A percentile compares a stretch with the other conserved stretches of the same genome.
Evolutionary conservation across 257 asterid genomes (phyloP).

Genomic region (Verbena officinalis): DNA sequence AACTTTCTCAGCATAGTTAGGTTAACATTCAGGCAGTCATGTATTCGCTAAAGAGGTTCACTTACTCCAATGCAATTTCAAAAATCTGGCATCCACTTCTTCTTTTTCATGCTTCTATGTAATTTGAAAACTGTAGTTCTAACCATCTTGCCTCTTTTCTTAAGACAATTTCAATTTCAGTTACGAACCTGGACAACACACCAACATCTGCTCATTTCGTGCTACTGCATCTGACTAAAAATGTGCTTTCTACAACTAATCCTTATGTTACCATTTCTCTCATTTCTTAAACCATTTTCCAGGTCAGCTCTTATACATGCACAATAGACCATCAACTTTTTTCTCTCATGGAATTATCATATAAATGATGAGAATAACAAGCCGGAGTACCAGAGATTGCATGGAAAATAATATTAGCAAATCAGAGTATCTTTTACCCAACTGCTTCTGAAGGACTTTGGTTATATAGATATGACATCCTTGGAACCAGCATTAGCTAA

Average conservation of each 20-base stretch:
- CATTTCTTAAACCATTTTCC: no score
- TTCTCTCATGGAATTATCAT: not conserved
- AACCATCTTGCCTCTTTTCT: conserved; percentile 5
- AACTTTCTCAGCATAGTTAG: conserved; percentile 10
- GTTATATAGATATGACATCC: conserved; percentile 1
- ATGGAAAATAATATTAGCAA: not conserved
- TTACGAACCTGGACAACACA: not conserved
- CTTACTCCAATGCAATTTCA: conserved; percentile 9
- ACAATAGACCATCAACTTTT: not conserved
- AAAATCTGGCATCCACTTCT: not conserved
- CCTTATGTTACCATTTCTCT: no score
- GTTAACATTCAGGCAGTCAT: not conserved
- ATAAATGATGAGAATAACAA: conserved; percentile 6
- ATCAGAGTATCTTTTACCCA: not conserved
- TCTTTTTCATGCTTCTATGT: not conserved
- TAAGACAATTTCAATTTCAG: not conserved
- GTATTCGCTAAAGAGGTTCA: not conserved
- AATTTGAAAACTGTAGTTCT: not conserved
- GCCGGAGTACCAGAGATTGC: conserved; percentile 1
- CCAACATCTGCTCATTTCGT: not conserved
- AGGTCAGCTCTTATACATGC: no score
- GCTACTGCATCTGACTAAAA: no score
- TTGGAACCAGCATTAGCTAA: conserved; percentile 19
- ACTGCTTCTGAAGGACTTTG: not conserved
- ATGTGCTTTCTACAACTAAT: no score